Base-by-base conservation (phyloP, 495 filamentous ascomycete genomes). In the Aspergillus cristatus region DNA sequence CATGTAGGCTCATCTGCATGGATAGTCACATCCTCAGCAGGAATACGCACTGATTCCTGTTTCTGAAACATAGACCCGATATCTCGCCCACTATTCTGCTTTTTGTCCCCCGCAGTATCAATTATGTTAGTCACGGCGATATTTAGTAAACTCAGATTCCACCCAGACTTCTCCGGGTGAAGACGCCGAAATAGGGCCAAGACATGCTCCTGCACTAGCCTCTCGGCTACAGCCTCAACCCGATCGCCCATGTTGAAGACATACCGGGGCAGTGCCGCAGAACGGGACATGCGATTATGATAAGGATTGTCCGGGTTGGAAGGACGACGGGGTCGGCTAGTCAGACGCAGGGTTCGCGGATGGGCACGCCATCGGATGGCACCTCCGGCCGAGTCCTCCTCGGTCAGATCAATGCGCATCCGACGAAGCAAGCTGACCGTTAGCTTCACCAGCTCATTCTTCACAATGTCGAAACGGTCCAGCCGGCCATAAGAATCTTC, bases 121-220 rank as follows among this genome's bases (percentile, higher is more conserved):
- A 74, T 68, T 78, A 97, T 89, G 50, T 93, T 89, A 1, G 84
- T 83, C 1, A 86, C 86, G 14, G 84, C 87, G 11, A 97, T 59
- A 50, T 97, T 97, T 35, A 97, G 60, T 28, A 95, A 53, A 37
- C 81, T 82, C 11, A 94, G 60, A 48, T 86, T 81, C 81, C 84
- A 93, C 5, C 76, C 81, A 3, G 64, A 65, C 40, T 71, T 72
- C 44, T 77, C 76, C 0, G 79, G 76, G 45, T 90, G 80, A 11
- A 94, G 62, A 40, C 74, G 78, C 10, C 75, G 74, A 48, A 95
- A 91, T 55, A 93, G 65, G 0, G 74, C 70, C 5, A 86, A 37
- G 10, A 87, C 54, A 14, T 60, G 57, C 28, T 90, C 85, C 2
- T 67, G 54, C 2, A 89, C 86, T 0, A 97, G 59, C 38, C 71